Evolutionary conservation across 2,329 filamentous ascomycete species (phyloP).

Genomic region (Calycina herbarum): DNA sequence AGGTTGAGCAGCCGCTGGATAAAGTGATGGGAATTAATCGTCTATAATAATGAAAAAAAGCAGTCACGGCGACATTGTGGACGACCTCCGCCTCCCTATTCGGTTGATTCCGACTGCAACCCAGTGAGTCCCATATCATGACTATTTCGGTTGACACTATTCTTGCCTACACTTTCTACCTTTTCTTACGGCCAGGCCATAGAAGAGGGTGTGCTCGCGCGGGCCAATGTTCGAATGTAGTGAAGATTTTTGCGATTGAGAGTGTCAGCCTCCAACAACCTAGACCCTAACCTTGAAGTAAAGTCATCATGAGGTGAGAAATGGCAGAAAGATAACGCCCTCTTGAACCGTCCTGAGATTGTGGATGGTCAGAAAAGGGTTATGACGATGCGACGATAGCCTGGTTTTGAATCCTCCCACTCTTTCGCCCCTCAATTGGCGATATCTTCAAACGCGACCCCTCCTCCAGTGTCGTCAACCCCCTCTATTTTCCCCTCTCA

Average conservation of each 20-base stretch:
- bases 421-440: neutral
- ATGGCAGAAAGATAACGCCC: neutral
- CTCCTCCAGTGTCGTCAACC: conserved; percentile 5
- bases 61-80: neutral
- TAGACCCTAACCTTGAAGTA: neutral
- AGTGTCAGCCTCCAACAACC: neutral
- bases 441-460: conserved; percentile 6
- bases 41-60: neutral
- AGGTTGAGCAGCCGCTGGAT: conserved; percentile 2
- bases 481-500: neutral
- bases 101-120: neutral
- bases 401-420: conserved; percentile 2
- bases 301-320: conserved; percentile 5
- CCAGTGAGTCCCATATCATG: conserved; percentile 1
- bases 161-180: neutral
- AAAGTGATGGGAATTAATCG: neutral
- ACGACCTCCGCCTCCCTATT: neutral
- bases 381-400: neutral
- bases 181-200: neutral
- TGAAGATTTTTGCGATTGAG: neutral
- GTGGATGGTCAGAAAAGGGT: neutral
- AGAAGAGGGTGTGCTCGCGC: conserved; percentile 3
- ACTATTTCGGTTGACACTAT: neutral
- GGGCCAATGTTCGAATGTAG: neutral
- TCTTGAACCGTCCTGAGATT: neutral